These are phyloP conservation scores for Claviceps sp. DNA, from an alignment of 2,329 filamentous ascomycete genomes.

Conservation along the genomic window DNA sequence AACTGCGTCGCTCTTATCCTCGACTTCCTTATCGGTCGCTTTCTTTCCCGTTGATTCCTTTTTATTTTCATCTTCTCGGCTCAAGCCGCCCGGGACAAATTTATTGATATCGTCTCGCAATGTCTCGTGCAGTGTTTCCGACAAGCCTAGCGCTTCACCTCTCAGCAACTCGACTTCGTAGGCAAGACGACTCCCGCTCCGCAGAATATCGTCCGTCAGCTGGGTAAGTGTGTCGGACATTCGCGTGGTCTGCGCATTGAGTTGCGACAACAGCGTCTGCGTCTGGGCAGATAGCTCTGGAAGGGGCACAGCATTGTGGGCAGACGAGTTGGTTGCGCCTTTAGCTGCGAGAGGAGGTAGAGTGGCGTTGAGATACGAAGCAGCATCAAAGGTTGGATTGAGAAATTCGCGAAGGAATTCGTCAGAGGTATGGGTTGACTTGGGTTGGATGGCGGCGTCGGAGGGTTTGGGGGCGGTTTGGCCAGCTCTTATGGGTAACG, in stretches of 20 bases:
- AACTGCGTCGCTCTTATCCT: conserved; percentile 13
- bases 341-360: conserved; percentile 53
- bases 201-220: conserved; percentile 86
- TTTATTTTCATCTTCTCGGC: conserved; percentile 16
- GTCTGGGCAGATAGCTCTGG: conserved; percentile 69
- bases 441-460: conserved; percentile 28
- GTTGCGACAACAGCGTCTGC: conserved; percentile 71
- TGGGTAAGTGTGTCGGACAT: conserved; percentile 72
- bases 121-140: conserved; percentile 62
- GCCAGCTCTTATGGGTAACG: conserved; percentile 21
- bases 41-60: conserved; percentile 7
- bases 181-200: conserved; percentile 74
- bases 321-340: conserved; percentile 14
- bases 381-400: conserved; percentile 64
- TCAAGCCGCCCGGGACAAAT: conserved; percentile 48
- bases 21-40: conserved; percentile 5
- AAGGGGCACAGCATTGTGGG: conserved; percentile 39
- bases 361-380: conserved; percentile 69
- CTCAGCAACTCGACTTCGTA: conserved; percentile 90
- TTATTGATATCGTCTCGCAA: conserved; percentile 58
- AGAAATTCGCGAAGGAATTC: conserved; percentile 64
- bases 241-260: conserved; percentile 78
- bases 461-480: conserved; percentile 26
- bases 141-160: conserved; percentile 73
- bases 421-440: conserved; percentile 55